Evolutionary conservation across 2,329 filamentous ascomycete species (phyloP).

Genomic region (Podosphaera fusca): DNA sequence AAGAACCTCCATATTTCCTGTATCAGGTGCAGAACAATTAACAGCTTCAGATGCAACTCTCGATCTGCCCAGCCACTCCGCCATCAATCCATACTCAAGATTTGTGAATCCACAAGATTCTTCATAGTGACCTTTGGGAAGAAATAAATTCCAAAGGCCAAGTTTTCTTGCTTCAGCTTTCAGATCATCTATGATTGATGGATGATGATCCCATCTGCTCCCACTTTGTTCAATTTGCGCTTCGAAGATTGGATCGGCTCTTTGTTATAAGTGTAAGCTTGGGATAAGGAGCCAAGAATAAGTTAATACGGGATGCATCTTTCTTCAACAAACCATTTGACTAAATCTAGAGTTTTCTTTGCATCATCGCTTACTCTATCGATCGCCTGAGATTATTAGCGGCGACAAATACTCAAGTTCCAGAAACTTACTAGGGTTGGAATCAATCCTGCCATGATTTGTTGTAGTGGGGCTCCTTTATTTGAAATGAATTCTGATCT

Average conservation of each 20-base stretch:
- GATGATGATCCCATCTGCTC: conserved; percentile 58
- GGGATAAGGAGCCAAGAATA: conserved; percentile 1
- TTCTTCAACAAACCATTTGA: conserved; percentile 92
- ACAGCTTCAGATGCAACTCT: conserved; percentile 62
- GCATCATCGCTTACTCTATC: conserved; percentile 56
- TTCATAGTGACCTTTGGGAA: conserved; percentile 84
- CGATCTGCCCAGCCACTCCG: conserved; percentile 80
- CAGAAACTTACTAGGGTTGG: conserved; percentile 21
- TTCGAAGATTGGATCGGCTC: conserved; percentile 55
- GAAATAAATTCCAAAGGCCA: conserved; percentile 95
- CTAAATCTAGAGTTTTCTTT: conserved; percentile 61
- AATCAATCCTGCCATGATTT: conserved; percentile 12
- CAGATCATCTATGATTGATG: conserved; percentile 64
- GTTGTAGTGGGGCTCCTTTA: too few relatives aligned
- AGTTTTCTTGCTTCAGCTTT: conserved; percentile 64
- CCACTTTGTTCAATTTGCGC: conserved; percentile 57
- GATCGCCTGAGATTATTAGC: conserved; percentile 10
- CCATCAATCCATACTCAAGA: conserved; percentile 94
- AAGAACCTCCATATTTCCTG: conserved; percentile 86
- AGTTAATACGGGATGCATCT: conserved; percentile 56
- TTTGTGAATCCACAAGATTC: conserved; percentile 89
- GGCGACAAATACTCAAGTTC: conserved; percentile 3
- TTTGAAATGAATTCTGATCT: too few relatives aligned
- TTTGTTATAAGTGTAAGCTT: conserved; percentile 15
- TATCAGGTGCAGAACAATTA: conserved; percentile 80